Evolutionary conservation across 192 early-diverging fungal genomes (phyloP).

Genomic region (Rhizoclosmatium sp.): DNA sequence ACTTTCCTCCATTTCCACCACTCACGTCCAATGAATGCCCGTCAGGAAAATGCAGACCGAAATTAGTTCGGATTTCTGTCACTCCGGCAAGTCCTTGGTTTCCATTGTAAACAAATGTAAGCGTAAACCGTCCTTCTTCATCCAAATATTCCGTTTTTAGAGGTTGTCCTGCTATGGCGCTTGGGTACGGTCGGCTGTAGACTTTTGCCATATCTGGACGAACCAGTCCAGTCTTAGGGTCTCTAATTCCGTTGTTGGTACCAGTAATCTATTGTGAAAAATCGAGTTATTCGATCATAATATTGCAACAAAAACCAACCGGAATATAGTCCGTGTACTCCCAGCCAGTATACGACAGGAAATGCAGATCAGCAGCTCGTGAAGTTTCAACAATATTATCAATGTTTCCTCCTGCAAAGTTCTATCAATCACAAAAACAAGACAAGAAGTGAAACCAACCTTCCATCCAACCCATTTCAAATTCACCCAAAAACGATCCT

Average conservation of each 20-base stretch:
- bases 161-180: conserved; percentile 32
- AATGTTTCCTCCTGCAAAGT: conserved; percentile 23
- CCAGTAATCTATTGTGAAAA: conserved; percentile 25
- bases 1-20: neutral
- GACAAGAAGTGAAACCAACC: neutral
- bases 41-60: conserved; percentile 24
- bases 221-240: conserved; percentile 25
- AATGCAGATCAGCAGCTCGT: conserved; percentile 8
- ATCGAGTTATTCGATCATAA: neutral
- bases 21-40: conserved; percentile 5
- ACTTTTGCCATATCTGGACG: conserved; percentile 37
- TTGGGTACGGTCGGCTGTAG: conserved; percentile 33
- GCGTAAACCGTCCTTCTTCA: conserved; percentile 23
- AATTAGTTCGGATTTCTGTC: conserved; percentile 29
- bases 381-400: conserved; percentile 8
- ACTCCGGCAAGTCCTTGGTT: neutral
- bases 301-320: neutral
- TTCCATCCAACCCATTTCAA: conserved; percentile 38
- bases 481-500: conserved; percentile 37
- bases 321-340: conserved; percentile 42
- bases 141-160: conserved; percentile 19
- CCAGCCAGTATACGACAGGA: conserved; percentile 33
- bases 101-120: conserved; percentile 25
- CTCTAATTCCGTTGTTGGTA: conserved; percentile 40
- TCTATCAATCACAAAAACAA: neutral